Conservation (phyloP, 2,329 filamentous ascomycete genomes). For the Botrytis deweyae region DNA sequence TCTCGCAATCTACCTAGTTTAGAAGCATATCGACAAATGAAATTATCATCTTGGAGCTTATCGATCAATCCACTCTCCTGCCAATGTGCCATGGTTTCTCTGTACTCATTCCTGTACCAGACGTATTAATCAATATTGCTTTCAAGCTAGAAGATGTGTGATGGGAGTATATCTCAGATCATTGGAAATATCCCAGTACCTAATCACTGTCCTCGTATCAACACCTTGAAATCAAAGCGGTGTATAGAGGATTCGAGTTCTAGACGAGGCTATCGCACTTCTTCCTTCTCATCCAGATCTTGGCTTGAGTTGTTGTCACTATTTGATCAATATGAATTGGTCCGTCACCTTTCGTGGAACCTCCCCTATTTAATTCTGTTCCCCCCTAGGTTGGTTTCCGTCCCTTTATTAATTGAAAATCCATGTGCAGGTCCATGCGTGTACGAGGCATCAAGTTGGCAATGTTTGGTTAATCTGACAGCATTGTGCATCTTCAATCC, state of each 20-base stretch:
- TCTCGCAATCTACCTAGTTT: background rate
- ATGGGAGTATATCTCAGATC: background rate
- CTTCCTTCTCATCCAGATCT: slow-evolving; percentile 17
- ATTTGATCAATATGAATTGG: slow-evolving; percentile 1
- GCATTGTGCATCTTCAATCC: slow-evolving; percentile 23
- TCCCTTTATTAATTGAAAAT: slow-evolving; percentile 18
- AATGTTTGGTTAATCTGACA: slow-evolving; percentile 21
- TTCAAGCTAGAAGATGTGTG: background rate
- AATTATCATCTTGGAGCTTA: slow-evolving; percentile 7
- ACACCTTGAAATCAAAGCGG: slow-evolving; percentile 14
- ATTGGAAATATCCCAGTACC: background rate
- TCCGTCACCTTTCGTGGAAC: slow-evolving; percentile 14
- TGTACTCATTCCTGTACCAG: slow-evolving; percentile 1
- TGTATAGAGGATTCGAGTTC: slow-evolving; percentile 16
- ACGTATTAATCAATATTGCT: slow-evolving; percentile 10
- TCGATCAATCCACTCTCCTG: background rate
- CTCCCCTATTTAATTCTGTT: slow-evolving; percentile 20
- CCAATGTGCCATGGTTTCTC: background rate
- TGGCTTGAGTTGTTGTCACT: slow-evolving; percentile 18
- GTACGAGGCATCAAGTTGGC: slow-evolving; percentile 19
- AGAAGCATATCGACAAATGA: slow-evolving; percentile 3
- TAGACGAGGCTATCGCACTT: slow-evolving; percentile 18
- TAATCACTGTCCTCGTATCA: slow-evolving; percentile 7
- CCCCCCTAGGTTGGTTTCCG: slow-evolving; percentile 22
- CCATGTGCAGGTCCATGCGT: slow-evolving; percentile 20